Base-by-base conservation (phyloP, 202 grass and related monocot genomes). In the Setaria italica region DNA sequence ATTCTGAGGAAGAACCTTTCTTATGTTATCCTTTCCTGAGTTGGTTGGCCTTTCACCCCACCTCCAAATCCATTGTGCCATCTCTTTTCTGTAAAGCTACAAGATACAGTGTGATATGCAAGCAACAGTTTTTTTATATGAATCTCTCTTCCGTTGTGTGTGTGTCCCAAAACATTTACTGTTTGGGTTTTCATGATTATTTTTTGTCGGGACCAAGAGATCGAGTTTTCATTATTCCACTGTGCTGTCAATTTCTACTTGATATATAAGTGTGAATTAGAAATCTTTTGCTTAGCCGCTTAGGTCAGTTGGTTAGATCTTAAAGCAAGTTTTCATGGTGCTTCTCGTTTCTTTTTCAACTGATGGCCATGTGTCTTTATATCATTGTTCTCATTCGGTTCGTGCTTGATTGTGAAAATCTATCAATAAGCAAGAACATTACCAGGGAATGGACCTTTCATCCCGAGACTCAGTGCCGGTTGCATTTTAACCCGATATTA, bases 21-120 rank as follows among this genome's bases (percentile, higher is more conserved):
- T 2, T 80, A 39, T 80, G 30, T 51, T 68, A 67, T 51, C 42
- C 20, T 75, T 67, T 81, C 67, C 25, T 74, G 37, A 33, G 59
- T 74, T 74, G 41, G 59, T 62, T 60, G 32, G 30, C 25, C 35
- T 84, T 82, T 74, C 80, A 68, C 67, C 59, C 68, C 67, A 53
- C 74, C 32, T 84, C 74, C 74, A 60, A 67, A 83, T 80, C 84
- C 25, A 75, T 29, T 39, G 34, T 25, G 59, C 2, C 50, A 29
- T 43, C 70, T 87, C 73, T 87, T 86, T 90, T 67, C 11, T 68
- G 62, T 60, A 80, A 87, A 86, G 88, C 4, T 47, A 90, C 33
- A 62, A 79, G 84, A 90, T 79, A 68, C 50, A 42, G 58, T 83
- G 60, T 83, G 67, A 80, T 79, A 59, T 87, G 32, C 25, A 90